These are phyloP conservation scores for Diaporthe vexans DNA, from an alignment of 2,329 filamentous ascomycete genomes.

Conservation along the genomic window DNA sequence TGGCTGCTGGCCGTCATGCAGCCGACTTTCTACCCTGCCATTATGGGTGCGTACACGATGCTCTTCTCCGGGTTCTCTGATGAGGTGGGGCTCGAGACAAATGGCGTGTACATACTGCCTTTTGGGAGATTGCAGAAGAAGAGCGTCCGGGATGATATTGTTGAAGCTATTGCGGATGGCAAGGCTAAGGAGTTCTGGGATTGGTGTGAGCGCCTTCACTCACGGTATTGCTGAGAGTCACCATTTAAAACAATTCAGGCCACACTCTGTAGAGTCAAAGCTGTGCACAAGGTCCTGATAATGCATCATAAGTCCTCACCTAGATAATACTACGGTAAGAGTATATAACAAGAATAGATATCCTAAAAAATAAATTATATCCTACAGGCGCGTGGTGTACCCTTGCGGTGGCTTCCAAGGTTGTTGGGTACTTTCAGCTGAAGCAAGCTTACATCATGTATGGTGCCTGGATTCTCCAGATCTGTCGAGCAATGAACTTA, in stretches of 20 bases:
- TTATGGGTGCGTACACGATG: conserved; percentile 40
- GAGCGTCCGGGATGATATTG: conserved; percentile 28
- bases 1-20: conserved; percentile 35
- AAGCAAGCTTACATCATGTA: too few relatives aligned
- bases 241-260: neutral
- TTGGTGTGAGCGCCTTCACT: conserved; percentile 34
- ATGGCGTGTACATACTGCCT: conserved; percentile 39
- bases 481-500: too few relatives aligned
- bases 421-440: too few relatives aligned
- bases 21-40: conserved; percentile 27
- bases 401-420: too few relatives aligned
- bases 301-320: too few relatives aligned
- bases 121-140: conserved; percentile 38
- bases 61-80: conserved; percentile 33
- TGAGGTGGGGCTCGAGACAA: conserved; percentile 34
- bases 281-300: too few relatives aligned
- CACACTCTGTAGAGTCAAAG: too few relatives aligned
- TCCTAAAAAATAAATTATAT: too few relatives aligned
- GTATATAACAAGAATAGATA: too few relatives aligned
- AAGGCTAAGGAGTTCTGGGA: conserved; percentile 39
- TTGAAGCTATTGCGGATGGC: conserved; percentile 34
- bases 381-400: too few relatives aligned
- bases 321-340: too few relatives aligned
- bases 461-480: too few relatives aligned
- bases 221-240: neutral